Base-by-base conservation (phyloP, 768 basidiomycete genomes). In the Auricularia heimuer region DNA sequence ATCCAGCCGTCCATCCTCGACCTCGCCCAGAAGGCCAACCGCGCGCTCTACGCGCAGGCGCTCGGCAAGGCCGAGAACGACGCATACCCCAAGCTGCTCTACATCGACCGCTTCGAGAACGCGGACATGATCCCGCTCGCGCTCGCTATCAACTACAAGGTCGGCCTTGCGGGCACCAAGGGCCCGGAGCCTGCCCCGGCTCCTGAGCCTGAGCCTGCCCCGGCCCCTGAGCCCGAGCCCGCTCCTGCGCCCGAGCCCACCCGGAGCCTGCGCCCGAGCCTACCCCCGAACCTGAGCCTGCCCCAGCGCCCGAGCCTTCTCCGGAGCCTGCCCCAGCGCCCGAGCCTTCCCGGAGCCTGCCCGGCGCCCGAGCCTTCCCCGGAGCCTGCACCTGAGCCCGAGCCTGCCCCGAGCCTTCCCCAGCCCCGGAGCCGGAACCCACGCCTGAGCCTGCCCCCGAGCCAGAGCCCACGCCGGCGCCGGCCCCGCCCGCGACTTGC, bases 61-160 rank as follows among this genome's bases (percentile, higher is more conserved):
- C 45, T 62, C 45, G 14, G 29, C 45, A 34, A 37, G 33, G 34
- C 24, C 16, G 42, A n/a, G 3, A 62, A 62, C 35, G 62, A 62
- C 39, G 62, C 45, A 12, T 62, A 62, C 62, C 62, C 60, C n/a
- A 62, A 62, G 18, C 45, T 62, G 36, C 37, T 62, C 35, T 44
- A 51, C 45, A 62, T 62, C 39, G 62, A 62, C 33, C 16, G 29
- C 12, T 18, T 62, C 45, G 29, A 29, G 37, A 24, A 10, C 11
- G 33, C 10, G 7, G 36, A 62, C 35, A 18, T 62, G 18, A 42
- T 51, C 21, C 39, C 62, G 12, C 62, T 62, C 36, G 62, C 62
- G 36, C 21, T 62, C 24, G 62, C 62, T 36, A 62, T 62, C 36
- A 62, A 62, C 62, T 62, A 51, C 39, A 62, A 62, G 29, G 45